A percentile compares a stretch with the other conserved stretches of the same genome.
These are phyloP conservation scores for Hamigera avellanea DNA, from an alignment of 495 filamentous ascomycete genomes.

Conservation along the genomic window DNA sequence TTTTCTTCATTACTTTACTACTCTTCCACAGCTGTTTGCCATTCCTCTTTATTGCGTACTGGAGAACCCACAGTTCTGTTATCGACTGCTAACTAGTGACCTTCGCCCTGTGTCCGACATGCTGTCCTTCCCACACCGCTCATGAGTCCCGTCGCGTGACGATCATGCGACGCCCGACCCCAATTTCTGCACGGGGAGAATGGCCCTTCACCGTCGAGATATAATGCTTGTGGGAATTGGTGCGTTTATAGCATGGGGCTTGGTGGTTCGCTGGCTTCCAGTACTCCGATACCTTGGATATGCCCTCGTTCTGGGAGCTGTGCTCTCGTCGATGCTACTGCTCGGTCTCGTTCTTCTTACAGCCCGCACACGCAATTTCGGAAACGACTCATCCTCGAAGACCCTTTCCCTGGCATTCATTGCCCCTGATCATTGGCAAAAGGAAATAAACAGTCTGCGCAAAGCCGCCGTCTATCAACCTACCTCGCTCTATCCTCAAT, in stretches of 20 bases:
- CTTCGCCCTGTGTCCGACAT: too few species aligned
- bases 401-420: slow-evolving; percentile 45
- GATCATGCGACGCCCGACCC: slow-evolving; percentile 23
- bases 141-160: slow-evolving; percentile 12
- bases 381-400: slow-evolving; percentile 15
- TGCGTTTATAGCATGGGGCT: slow-evolving; percentile 77
- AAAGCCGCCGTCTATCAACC: slow-evolving; percentile 36
- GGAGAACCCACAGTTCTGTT: too few species aligned
- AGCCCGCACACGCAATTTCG: slow-evolving; percentile 32
- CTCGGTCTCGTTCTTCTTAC: slow-evolving; percentile 50
- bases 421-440: slow-evolving; percentile 49
- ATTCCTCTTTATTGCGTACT: too few species aligned
- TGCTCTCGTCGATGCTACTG: slow-evolving; percentile 40
- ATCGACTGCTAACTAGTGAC: too few species aligned
- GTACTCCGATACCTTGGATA: slow-evolving; percentile 68
- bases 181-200: slow-evolving; percentile 32
- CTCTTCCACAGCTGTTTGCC: too few species aligned
- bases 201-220: slow-evolving; percentile 71
- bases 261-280: slow-evolving; percentile 68
- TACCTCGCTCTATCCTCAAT: slow-evolving; percentile 61
- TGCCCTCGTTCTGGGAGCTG: slow-evolving; percentile 57
- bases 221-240: slow-evolving; percentile 56
- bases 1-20: too few species aligned
- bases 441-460: slow-evolving; percentile 51
- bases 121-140: neutral